Base-by-base conservation (phyloP, 148 eudicot genomes). In the Amaranthus palmeri region DNA sequence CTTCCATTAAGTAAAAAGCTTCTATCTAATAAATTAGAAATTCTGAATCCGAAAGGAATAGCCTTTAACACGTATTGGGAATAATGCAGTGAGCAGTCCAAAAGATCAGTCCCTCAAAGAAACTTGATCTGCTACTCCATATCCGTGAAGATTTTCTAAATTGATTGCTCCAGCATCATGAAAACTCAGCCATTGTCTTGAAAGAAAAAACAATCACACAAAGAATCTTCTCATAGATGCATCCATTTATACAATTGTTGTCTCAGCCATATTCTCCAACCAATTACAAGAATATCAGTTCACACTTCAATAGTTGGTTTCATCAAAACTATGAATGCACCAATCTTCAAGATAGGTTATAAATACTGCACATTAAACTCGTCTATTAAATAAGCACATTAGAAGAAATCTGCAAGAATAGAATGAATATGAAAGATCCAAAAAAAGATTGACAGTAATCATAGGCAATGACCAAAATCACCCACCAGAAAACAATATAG, bases 1-100 rank as follows among this genome's bases (percentile, higher is more conserved):
- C 87, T 82, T 86, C 96, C 96, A 91, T 87, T 42, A 51, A 61
- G 5, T 5, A 49, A 61, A 53, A 61, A 46, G 8, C n/a, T 61
- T 41, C 61, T 41, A 61, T 13, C 45, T 13, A 8, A 51, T 14
- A 64, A 44, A 40, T 69, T 17, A 55, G 15, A 15, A 70, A 64
- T 11, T 50, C 17, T 45, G 45, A 47, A 36, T 9, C 50, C 50
- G 40, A n/a, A 42, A 67, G 58, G 12, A 61, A 53, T 40, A 49
- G 48, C 46, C 25, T 13, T 51, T 60, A 68, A 48, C 53, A 50
- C 60, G 65, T 41, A 49, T 45, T 25, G 36, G 64, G 47, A 50
- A 55, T 5, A 73, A 61, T 7, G 15, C 54, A 13, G 50, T 55
- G 61, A 65, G 41, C 67, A 69, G 54, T 58, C 58, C 65, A 69